Evolutionary conservation across 1,139 yeast species (phyloP), one percentile per base, ranked within the genome.

Genomic region (Geotrichum restrictum): DNA sequence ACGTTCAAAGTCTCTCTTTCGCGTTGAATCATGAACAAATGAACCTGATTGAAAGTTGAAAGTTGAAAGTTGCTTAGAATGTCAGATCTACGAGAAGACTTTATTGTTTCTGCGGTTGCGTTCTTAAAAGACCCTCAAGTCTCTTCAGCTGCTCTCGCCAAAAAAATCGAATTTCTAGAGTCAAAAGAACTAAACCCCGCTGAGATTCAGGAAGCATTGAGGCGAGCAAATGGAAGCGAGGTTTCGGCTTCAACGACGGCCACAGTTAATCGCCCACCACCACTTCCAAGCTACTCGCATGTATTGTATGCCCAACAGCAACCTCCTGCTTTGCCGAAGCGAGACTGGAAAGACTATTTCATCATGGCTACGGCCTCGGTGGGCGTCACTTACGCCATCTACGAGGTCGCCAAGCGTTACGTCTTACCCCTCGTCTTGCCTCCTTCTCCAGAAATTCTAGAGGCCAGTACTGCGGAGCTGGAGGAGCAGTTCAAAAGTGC

Each of bases 291-390:
- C 33, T 50, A 64, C 45, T 34, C 65, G 37, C 48, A 68, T 57
- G 52, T 56, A 63, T 40, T 75, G 78, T 47, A 56, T 43, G 56
- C 56, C 8, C 29, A 24, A n/a, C 48, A 53, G 14, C 55, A 69
- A 46, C 85, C 88, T 1, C 97, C 97, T 1, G 83, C 86, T 0
- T 69, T 86, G 2, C 96, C 97, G 0, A 84, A 81, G 55, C 79
- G 96, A 56, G 91, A 88, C 64, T 93, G 98, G 98, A 88, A 89
- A 65, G 98, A 93, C 69, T 88, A 89, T 66, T 88, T 93, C 63
- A 84, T 93, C 54, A 89, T 93, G 98, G 96, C 97, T 13, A 88
- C 98, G 0, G 93, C 95, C 22, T 85, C 96, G 2, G 96, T 83
- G 3, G 98, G 98, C 1, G 82, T 91, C 4, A 77, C 87, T 1